Percentiles rank a stretch among this genome's conserved stretches.
phyloP scores from a whole-genome alignment of 2,329 filamentous ascomycete genomes.

The Furcasterigmium sp. region DNA sequence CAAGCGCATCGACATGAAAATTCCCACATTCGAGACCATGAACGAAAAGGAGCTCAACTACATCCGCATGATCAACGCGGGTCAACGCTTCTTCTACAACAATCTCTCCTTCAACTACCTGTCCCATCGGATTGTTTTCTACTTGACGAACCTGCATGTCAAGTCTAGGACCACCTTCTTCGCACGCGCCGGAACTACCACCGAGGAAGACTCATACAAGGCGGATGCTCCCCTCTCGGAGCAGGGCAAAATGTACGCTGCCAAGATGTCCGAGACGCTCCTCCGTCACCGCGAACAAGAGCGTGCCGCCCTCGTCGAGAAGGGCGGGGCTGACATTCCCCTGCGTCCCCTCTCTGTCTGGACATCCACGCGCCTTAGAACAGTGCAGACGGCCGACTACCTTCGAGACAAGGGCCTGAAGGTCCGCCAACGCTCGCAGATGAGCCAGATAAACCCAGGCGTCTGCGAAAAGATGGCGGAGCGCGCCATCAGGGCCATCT shows the following conservation, averaged over 20 bases:
- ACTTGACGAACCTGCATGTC: slow-evolving; percentile 95
- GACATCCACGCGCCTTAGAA: slow-evolving; percentile 88
- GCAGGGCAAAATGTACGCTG: slow-evolving; percentile 74
- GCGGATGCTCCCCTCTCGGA: slow-evolving; percentile 80
- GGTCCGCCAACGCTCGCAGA: slow-evolving; percentile 86
- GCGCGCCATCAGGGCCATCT: slow-evolving; percentile 70
- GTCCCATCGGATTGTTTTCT: slow-evolving; percentile 96
- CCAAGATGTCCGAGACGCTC: slow-evolving; percentile 80
- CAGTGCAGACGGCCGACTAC: slow-evolving; percentile 81
- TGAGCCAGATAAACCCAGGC: slow-evolving; percentile 95
- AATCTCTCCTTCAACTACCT: slow-evolving; percentile 96
- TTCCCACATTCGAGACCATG: slow-evolving; percentile 96
- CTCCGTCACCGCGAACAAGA: slow-evolving; percentile 81
- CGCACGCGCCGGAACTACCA: slow-evolving; percentile 77
- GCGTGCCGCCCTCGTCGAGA: slow-evolving; percentile 60
- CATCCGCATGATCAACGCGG: slow-evolving; percentile 99
- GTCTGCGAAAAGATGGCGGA: slow-evolving; percentile 94
- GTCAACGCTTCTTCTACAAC: slow-evolving; percentile 89
- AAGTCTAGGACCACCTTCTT: slow-evolving; percentile 94
- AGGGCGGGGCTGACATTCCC: slow-evolving; percentile 62
- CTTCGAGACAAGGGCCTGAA: slow-evolving; percentile 77
- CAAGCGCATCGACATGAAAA: slow-evolving; percentile 81
- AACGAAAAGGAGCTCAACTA: slow-evolving; percentile 90
- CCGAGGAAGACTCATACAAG: slow-evolving; percentile 89
- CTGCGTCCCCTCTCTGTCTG: slow-evolving; percentile 82